phyloP scores from a whole-genome alignment of 2,329 filamentous ascomycete genomes.

The Alternaria solani region DNA sequence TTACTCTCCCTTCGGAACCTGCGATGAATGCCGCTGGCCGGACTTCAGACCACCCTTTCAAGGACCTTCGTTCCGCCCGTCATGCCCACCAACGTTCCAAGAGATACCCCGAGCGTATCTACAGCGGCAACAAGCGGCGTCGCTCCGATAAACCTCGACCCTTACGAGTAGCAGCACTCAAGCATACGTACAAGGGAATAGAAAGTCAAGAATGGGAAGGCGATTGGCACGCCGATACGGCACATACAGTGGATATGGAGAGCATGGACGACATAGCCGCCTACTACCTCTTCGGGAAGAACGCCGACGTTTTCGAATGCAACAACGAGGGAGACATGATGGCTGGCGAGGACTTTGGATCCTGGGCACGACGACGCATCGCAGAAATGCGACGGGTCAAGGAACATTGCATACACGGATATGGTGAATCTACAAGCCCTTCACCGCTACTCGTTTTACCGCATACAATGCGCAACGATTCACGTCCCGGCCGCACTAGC shows the following conservation, averaged over 20 bases:
- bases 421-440: neutral
- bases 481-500: neutral
- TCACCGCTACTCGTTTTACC: neutral
- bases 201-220: neutral
- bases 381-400: slow-evolving; percentile 19
- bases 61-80: slow-evolving; percentile 1
- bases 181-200: neutral
- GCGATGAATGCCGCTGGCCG: slow-evolving; percentile 11
- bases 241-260: neutral
- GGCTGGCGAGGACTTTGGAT: slow-evolving; percentile 13
- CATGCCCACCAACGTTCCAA: neutral
- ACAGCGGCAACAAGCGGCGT: slow-evolving; percentile 1
- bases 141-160: neutral
- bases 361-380: slow-evolving; percentile 17
- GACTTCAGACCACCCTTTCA: slow-evolving; percentile 8
- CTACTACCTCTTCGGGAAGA: slow-evolving; percentile 5
- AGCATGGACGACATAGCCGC: slow-evolving; percentile 5
- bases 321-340: neutral
- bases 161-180: neutral
- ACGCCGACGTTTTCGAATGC: neutral
- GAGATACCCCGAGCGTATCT: neutral
- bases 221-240: neutral
- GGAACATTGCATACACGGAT: slow-evolving; percentile 9
- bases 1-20: slow-evolving; percentile 2
- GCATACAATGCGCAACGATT: neutral